Percentiles rank a stretch among this genome's conserved stretches.
Conservation (phyloP, 176 grass and related monocot genomes). For the Oryza rufipogon region DNA sequence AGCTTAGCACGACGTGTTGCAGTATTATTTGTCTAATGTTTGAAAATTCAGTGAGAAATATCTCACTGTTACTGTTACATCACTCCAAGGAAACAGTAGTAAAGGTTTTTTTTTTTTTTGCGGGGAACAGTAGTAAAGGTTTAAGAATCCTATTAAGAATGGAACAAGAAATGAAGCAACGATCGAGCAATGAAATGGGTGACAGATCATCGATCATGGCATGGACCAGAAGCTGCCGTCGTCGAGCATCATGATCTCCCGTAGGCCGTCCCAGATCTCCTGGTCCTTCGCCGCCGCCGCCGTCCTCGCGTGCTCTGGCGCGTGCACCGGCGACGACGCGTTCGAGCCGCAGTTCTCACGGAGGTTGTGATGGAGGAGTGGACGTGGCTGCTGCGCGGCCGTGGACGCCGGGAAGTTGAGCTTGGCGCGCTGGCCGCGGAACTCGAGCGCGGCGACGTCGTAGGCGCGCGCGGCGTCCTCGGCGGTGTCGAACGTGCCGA, state of each 20-base stretch:
- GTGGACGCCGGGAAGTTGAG: slow-evolving; percentile 63
- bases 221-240: slow-evolving; percentile 50
- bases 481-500: slow-evolving; percentile 86
- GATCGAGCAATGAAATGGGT: not conserved
- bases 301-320: not conserved
- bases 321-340: slow-evolving; percentile 27
- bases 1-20: not conserved
- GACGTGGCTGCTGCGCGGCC: not conserved
- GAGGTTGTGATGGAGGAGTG: not conserved
- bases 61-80: not conserved
- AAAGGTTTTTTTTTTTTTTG: not conserved
- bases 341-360: slow-evolving; percentile 21
- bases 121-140: no score
- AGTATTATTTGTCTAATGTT: not conserved
- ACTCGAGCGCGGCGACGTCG: slow-evolving; percentile 70
- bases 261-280: slow-evolving; percentile 72
- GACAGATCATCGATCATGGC: slow-evolving; percentile 41
- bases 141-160: not conserved
- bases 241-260: slow-evolving; percentile 66
- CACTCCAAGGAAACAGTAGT: not conserved
- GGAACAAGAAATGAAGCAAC: not conserved
- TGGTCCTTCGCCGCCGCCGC: not conserved
- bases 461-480: slow-evolving; percentile 78
- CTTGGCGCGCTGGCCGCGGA: slow-evolving; percentile 63
- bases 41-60: not conserved